A percentile compares a stretch with the other conserved stretches of the same genome.
Conservation (phyloP, 2,329 filamentous ascomycete species). For the Aspergillus awamori region DNA sequence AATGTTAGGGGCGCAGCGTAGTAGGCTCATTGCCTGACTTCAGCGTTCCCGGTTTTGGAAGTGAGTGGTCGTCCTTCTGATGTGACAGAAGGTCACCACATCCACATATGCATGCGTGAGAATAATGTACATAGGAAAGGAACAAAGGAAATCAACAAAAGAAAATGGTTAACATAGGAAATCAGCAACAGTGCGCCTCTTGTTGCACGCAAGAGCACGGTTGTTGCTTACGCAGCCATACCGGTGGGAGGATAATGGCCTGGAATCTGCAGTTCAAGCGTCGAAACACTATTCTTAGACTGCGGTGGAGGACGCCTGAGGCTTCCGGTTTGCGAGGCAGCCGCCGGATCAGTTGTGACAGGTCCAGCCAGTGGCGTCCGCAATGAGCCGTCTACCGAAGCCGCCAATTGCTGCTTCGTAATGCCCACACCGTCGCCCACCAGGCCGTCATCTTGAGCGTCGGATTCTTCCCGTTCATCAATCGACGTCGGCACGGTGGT, state of each 20-base stretch:
- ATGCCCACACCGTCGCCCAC: constrained; percentile 14
- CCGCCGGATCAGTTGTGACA: constrained; percentile 9
- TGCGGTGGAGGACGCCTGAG: constrained; percentile 20
- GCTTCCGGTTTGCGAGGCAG: constrained; percentile 3
- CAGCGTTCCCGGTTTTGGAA: background rate
- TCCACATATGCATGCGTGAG: constrained; percentile 1
- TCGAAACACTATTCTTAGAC: constrained; percentile 33
- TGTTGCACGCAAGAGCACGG: background rate
- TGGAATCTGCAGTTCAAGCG: constrained; percentile 40
- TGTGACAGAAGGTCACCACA: background rate
- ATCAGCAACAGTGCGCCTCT: background rate
- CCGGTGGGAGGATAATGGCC: constrained; percentile 40
- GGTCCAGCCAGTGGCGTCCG: constrained; percentile 2
- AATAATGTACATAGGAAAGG: constrained; percentile 4
- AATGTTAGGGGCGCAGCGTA: background rate
- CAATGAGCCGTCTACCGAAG: background rate
- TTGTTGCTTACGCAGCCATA: constrained; percentile 29
- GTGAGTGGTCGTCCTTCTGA: background rate
- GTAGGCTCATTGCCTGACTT: background rate
- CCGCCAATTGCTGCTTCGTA: constrained; percentile 5
- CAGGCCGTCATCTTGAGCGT: constrained; percentile 8
- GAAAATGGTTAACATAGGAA: constrained; percentile 1
- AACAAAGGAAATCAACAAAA: constrained; percentile 2
- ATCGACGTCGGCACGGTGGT: constrained; percentile 39
- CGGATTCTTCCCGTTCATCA: constrained; percentile 26